A percentile compares a stretch with the other conserved stretches of the same genome.
phyloP scores from a whole-genome alignment of 768 basidiomycete species.

The Lactifluus subvellereus region DNA sequence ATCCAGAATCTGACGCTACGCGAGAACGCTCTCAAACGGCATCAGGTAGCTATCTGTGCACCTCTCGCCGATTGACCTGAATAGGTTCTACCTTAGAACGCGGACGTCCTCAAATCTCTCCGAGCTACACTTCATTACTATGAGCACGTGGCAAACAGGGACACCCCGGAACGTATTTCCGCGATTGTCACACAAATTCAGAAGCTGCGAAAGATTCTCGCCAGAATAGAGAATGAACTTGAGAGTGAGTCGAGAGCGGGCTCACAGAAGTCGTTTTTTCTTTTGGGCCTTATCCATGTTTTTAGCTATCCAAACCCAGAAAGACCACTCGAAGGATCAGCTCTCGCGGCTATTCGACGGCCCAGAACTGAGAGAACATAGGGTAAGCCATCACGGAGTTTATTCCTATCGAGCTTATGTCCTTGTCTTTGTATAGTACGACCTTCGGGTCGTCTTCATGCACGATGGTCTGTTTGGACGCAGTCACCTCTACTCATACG shows the following conservation, averaged over 20 bases:
- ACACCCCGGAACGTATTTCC: slow-evolving; percentile 42
- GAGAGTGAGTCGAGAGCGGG: slow-evolving; percentile 38
- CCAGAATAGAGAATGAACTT: slow-evolving; percentile 47
- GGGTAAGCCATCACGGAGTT: slow-evolving; percentile 35
- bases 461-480: slow-evolving; percentile 76
- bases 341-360: slow-evolving; percentile 48
- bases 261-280: background rate
- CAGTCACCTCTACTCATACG: slow-evolving; percentile 73
- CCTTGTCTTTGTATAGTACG: slow-evolving; percentile 47
- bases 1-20: slow-evolving; percentile 42
- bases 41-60: slow-evolving; percentile 40
- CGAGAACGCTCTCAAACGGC: slow-evolving; percentile 44
- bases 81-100: slow-evolving; percentile 37
- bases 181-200: slow-evolving; percentile 39
- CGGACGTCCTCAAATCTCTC: slow-evolving; percentile 58
- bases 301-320: slow-evolving; percentile 48
- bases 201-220: slow-evolving; percentile 50
- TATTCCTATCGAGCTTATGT: background rate
- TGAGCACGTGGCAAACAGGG: slow-evolving; percentile 54
- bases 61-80: background rate
- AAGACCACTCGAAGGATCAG: slow-evolving; percentile 41
- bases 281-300: background rate
- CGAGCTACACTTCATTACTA: slow-evolving; percentile 63
- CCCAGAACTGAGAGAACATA: slow-evolving; percentile 57
- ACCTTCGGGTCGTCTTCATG: slow-evolving; percentile 70